Percentiles rank a stretch among this genome's conserved stretches.
Conservation (phyloP, 1,284 basidiomycete genomes). For the Sanghuangporus sanghuang region DNA sequence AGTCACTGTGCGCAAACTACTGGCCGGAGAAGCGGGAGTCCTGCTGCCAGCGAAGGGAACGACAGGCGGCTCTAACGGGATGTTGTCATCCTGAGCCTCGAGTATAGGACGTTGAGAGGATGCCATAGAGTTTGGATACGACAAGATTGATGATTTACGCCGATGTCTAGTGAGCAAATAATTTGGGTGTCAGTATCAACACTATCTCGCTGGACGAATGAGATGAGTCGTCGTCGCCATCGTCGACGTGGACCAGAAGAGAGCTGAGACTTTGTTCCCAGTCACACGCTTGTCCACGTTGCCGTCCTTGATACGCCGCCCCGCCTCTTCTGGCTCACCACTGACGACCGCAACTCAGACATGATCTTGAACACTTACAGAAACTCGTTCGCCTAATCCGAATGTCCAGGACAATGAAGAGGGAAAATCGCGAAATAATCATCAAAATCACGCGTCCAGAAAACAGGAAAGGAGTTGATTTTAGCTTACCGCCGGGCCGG, state of each 20-base stretch:
- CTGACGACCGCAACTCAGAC: background rate
- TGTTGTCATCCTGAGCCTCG: background rate
- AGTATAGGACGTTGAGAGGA: slow-evolving; percentile 13
- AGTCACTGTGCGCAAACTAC: background rate
- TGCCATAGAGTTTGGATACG: slow-evolving; percentile 4
- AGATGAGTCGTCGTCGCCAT: background rate
- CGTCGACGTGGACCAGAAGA: background rate
- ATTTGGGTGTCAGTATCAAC: background rate
- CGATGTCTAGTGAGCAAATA: slow-evolving; percentile 3
- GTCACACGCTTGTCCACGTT: background rate
- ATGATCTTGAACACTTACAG: slow-evolving; percentile 1
- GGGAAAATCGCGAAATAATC: no score
- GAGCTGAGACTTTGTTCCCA: background rate
- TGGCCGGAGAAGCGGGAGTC: background rate
- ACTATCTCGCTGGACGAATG: background rate
- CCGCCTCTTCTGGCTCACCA: no score
- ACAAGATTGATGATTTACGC: slow-evolving; percentile 6
- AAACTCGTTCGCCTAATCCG: background rate
- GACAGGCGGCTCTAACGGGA: slow-evolving; percentile 4
- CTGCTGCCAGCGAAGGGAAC: slow-evolving; percentile 9
- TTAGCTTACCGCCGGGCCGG: slow-evolving; percentile 2
- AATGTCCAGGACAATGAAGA: no score
- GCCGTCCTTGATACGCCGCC: background rate
- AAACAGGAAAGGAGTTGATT: background rate
- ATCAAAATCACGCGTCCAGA: background rate